Percentiles rank a stretch among this genome's conserved stretches.
Evolutionary conservation across 176 grass and related monocot genomes (phyloP).

Genomic region (Avena sativa): DNA sequence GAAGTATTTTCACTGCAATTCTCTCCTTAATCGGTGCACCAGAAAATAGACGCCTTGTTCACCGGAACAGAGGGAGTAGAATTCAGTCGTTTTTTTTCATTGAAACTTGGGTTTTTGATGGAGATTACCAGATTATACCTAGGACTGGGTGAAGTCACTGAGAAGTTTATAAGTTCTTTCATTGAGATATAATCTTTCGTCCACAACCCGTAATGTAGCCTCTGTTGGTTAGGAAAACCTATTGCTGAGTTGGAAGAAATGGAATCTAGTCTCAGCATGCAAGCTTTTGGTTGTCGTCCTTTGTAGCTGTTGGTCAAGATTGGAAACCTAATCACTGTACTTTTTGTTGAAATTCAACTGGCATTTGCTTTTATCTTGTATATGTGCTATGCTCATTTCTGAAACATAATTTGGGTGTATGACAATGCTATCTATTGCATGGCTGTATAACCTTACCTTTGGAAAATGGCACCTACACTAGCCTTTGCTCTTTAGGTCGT

Average conservation of each 20-base stretch:
- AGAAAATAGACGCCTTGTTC: too few relatives aligned
- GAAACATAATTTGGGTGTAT: neutral
- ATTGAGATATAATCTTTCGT: neutral
- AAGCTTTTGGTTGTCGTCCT: neutral
- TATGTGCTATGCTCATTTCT: neutral
- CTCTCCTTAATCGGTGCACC: too few relatives aligned
- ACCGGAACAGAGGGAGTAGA: too few relatives aligned
- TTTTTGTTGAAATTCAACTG: neutral
- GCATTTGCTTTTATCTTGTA: neutral
- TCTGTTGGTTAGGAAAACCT: neutral
- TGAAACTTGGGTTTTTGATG: conserved; percentile 1
- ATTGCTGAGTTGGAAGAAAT: neutral
- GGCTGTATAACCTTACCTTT: neutral
- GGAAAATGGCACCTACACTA: conserved; percentile 7
- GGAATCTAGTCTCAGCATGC: neutral
- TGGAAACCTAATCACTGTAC: conserved; percentile 3
- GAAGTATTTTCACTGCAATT: too few relatives aligned
- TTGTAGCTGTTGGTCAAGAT: conserved; percentile 6
- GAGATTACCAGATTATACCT: conserved; percentile 15
- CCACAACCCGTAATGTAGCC: neutral
- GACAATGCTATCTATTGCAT: neutral
- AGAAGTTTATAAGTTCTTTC: conserved; percentile 14
- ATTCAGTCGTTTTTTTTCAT: neutral
- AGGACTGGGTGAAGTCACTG: neutral
- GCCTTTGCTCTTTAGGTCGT: neutral